Base-by-base conservation (phyloP, 1,139 yeast species). In the Suhomyces maxii region DNA sequence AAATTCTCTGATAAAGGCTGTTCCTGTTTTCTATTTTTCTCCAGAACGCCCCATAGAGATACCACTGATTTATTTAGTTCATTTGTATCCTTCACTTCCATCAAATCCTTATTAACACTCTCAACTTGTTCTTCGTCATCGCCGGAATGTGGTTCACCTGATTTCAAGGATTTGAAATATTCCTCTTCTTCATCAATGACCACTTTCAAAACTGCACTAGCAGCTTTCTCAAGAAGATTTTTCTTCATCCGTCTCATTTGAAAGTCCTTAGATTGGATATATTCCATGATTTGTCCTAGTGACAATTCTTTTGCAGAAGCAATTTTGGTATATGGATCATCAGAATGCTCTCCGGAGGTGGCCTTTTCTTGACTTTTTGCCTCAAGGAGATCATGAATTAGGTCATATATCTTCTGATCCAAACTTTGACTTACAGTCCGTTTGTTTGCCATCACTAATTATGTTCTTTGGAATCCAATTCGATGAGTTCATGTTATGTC, bases 11-110 rank as follows among this genome's bases (percentile, higher is more conserved):
- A 36, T n/a, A 49, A 53, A 10, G 26, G n/a, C 8, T 26, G 38
- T 11, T 26, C 53, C 8, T 36, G 40, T 37, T 23, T 48, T 36
- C 48, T 39, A 44, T 40, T 42, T 30, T 48, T 18, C 32, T 40
- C 35, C 36, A 39, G 30, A 25, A 60, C 57, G 43, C 74, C 76
- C 97, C 97, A 90, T 42, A 83, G 65, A 13, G 82, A 77, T 0
- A 86, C 86, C 2, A 90, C 86, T 26, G 86, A 81, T 58, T 84
- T 88, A 63, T 91, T 91, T 68, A 89, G 77, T 4, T 80, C 72
- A 57, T 89, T 90, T 3, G 72, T 59, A 50, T 84, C 86, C 40
- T 70, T 71, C 1, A 74, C 76, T 2, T 79, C 82, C 87, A 89
- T 82, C 51, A 88, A 58, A 28, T 80, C 78, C 14, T 70, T 71